These are phyloP conservation scores for Cadophora luteo-olivacea DNA, from an alignment of 2,329 filamentous ascomycete species.

Conservation along the genomic window DNA sequence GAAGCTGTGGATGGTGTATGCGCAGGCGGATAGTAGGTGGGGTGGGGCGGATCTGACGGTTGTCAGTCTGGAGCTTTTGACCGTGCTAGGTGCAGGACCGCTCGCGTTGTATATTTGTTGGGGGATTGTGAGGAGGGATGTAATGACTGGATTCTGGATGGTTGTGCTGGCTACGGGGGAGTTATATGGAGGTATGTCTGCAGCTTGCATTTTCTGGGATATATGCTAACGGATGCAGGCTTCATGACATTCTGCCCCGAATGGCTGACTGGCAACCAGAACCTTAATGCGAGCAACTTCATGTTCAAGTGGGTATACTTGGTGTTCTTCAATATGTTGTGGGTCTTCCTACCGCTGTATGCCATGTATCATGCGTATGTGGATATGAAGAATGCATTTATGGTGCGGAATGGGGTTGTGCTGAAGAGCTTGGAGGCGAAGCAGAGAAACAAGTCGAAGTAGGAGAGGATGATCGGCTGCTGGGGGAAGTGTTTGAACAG, in stretches of 20 bases:
- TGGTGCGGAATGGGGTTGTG: constrained; percentile 45
- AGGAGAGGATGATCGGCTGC: background rate
- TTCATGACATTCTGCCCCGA: constrained; percentile 77
- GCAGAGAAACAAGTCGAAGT: constrained; percentile 39
- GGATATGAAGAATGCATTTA: constrained; percentile 63
- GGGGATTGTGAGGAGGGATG: constrained; percentile 61
- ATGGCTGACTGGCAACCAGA: constrained; percentile 67
- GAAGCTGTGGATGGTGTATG: constrained; percentile 73
- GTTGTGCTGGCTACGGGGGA: constrained; percentile 69
- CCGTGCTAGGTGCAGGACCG: constrained; percentile 67
- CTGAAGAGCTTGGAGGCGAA: constrained; percentile 37
- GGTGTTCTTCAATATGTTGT: constrained; percentile 72
- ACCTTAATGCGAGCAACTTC: constrained; percentile 69
- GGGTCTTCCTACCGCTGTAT: constrained; percentile 69
- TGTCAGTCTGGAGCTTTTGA: constrained; percentile 69
- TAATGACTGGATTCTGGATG: constrained; percentile 66
- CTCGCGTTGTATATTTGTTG: constrained; percentile 66
- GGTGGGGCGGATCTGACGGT: constrained; percentile 67
- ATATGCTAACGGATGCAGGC: constrained; percentile 48
- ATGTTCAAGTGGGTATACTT: constrained; percentile 69
- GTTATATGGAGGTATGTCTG: constrained; percentile 65
- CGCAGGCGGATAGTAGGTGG: constrained; percentile 68
- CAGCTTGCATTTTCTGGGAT: background rate
- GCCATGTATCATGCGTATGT: constrained; percentile 59
- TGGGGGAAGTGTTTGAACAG: background rate